These are phyloP conservation scores for Fomitopsis schrenkii DNA, from an alignment of 1,284 basidiomycete genomes.

Conservation along the genomic window DNA sequence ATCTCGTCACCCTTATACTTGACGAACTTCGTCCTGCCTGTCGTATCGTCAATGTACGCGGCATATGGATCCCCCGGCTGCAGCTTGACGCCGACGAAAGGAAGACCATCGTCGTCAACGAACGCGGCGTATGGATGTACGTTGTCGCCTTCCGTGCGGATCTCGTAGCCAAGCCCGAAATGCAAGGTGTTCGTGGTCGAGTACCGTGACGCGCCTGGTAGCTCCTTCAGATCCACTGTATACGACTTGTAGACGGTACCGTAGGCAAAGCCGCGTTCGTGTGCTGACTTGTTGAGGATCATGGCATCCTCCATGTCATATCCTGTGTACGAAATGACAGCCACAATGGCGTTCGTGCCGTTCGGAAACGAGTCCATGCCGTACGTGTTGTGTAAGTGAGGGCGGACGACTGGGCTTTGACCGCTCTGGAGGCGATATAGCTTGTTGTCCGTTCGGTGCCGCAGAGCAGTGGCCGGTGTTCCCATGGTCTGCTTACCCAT, in stretches of 20 bases:
- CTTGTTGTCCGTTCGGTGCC: constrained; percentile 97
- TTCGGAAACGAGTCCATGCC: constrained; percentile 99
- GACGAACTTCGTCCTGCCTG: constrained; percentile 79
- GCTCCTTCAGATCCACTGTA: constrained; percentile 86
- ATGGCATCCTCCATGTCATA: constrained; percentile 99
- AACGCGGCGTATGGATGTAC: constrained; percentile 54
- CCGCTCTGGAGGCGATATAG: constrained; percentile 95
- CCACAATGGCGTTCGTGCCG: constrained; percentile 97
- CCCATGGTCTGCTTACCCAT: constrained; percentile 99
- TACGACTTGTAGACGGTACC: constrained; percentile 97
- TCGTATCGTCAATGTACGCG: constrained; percentile 87
- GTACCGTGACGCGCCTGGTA: constrained; percentile 60
- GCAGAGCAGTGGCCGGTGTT: constrained; percentile 89
- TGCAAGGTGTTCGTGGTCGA: constrained; percentile 59
- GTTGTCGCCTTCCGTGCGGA: constrained; percentile 56
- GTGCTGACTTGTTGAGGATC: constrained; percentile 99
- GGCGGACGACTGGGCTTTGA: constrained; percentile 94
- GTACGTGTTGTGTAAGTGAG: constrained; percentile 90
- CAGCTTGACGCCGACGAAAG: constrained; percentile 72
- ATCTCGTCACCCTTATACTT: constrained; percentile 98
- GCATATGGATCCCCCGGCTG: constrained; percentile 77
- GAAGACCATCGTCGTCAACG: constrained; percentile 85
- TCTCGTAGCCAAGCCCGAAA: constrained; percentile 85
- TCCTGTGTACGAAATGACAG: constrained; percentile 99
- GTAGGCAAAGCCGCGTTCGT: constrained; percentile 97